phyloP scores from a whole-genome alignment of 441 rosid genomes.

The Hura crepitans region DNA sequence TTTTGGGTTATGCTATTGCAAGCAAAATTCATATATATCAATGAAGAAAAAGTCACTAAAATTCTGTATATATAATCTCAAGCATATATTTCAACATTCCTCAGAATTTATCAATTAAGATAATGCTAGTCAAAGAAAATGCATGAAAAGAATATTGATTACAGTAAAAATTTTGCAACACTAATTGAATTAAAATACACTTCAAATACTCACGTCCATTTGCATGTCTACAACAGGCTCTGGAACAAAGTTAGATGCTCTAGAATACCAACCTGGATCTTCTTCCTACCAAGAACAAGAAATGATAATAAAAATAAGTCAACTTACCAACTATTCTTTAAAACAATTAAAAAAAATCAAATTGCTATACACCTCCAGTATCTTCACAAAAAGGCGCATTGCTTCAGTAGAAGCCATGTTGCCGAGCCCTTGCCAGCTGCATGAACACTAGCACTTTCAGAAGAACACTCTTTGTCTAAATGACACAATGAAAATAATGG shows the following conservation, averaged over 20 bases:
- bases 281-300: constrained; percentile 59
- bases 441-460: constrained; percentile 24
- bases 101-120: background rate
- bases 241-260: constrained; percentile 62
- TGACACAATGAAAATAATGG: background rate
- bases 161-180: background rate
- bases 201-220: constrained; percentile 57
- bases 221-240: constrained; percentile 69
- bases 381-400: constrained; percentile 99
- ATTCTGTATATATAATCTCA: background rate
- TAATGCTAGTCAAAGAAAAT: background rate
- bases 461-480: constrained; percentile 8
- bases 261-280: constrained; percentile 97
- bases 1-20: constrained; percentile 51
- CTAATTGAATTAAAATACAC: background rate
- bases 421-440: constrained; percentile 96
- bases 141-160: background rate
- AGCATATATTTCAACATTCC: background rate
- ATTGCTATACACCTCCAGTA: constrained; percentile 67
- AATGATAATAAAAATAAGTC: constrained; percentile 16
- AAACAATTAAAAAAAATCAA: constrained; percentile 14
- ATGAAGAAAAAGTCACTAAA: background rate
- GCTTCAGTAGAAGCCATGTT: constrained; percentile 90
- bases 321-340: background rate
- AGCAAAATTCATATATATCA: constrained; percentile 22